Evolutionary conservation across 1,284 basidiomycete species (phyloP).

Genomic region (Puccinia coronata): DNA sequence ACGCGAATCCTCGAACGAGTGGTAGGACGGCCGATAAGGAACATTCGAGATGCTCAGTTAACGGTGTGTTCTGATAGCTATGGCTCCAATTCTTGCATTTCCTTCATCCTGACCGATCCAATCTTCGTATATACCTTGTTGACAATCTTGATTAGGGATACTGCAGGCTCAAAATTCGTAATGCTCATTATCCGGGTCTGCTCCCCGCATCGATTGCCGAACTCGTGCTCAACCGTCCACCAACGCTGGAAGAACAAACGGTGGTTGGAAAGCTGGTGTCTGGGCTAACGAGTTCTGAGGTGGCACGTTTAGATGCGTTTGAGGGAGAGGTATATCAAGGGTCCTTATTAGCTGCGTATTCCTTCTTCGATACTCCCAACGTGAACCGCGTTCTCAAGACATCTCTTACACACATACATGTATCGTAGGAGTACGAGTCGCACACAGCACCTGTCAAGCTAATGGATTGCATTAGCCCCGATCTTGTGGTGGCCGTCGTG

Average conservation of each 20-base stretch:
- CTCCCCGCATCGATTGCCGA: constrained; percentile 7
- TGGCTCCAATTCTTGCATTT: too few relatives aligned
- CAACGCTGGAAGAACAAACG: constrained; percentile 15
- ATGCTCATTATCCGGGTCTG: constrained; percentile 30
- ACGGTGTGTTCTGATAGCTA: background rate
- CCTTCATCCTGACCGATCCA: too few relatives aligned
- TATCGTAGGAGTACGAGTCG: constrained; percentile 15
- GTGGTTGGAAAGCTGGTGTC: constrained; percentile 10
- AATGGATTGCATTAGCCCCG: background rate
- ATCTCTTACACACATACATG: too few relatives aligned
- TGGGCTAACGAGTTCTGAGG: background rate
- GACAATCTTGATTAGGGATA: background rate
- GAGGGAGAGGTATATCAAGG: background rate
- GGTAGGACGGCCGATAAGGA: constrained; percentile 14
- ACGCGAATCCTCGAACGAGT: constrained; percentile 14
- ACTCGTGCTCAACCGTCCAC: background rate
- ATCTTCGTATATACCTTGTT: background rate
- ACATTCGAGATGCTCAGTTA: background rate
- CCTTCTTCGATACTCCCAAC: too few relatives aligned
- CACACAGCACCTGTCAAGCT: background rate
- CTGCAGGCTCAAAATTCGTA: constrained; percentile 23
- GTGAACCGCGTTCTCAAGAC: too few relatives aligned
- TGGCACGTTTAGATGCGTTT: background rate
- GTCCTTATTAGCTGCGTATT: too few relatives aligned
- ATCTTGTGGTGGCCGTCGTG: constrained; percentile 11